These are phyloP conservation scores for Rhodosporidiobolus odoratus DNA, from an alignment of 768 basidiomycete genomes.

Conservation along the genomic window DNA sequence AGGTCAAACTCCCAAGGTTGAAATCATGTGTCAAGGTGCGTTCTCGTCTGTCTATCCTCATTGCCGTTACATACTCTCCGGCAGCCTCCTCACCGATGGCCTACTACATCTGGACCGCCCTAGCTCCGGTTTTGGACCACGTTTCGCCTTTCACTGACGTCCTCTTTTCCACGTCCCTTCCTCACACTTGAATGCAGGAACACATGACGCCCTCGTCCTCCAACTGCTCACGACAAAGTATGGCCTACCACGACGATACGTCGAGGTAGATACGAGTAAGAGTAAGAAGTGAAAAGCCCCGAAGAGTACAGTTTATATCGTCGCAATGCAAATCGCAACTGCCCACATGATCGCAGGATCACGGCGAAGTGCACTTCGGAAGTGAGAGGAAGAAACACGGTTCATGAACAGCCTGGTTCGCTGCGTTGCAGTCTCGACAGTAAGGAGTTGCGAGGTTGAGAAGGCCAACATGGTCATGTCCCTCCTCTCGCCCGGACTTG, in stretches of 20 bases:
- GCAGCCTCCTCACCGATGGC: background rate
- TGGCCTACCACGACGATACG: conserved; percentile 20
- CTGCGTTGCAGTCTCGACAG: no score
- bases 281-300: conserved; percentile 9
- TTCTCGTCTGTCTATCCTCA: background rate
- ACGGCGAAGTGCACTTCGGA: no score
- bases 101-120: background rate
- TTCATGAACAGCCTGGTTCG: no score
- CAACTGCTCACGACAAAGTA: conserved; percentile 4
- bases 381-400: no score
- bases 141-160: background rate
- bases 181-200: background rate
- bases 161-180: background rate
- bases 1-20: conserved; percentile 13
- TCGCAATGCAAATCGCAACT: background rate
- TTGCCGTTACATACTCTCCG: background rate
- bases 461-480: no score
- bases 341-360: no score
- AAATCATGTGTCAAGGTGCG: conserved; percentile 33
- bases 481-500: no score
- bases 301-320: background rate
- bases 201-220: conserved; percentile 34
- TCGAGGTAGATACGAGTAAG: conserved; percentile 30
- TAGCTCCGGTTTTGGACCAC: background rate
- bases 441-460: no score